phyloP scores from a whole-genome alignment of 306 rosid genomes.

The Prunus dulcis region DNA sequence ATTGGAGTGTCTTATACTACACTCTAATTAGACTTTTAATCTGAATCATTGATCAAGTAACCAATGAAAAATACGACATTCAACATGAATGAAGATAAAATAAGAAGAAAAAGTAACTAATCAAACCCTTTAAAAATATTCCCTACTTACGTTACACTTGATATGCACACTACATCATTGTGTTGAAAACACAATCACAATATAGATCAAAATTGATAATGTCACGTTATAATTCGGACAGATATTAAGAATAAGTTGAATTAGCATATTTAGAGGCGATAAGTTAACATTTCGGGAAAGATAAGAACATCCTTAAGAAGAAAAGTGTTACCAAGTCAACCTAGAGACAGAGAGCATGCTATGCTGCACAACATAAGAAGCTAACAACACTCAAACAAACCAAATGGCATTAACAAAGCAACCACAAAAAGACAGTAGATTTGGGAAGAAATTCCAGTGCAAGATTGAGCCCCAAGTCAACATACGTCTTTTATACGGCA shows the following conservation, averaged over 20 bases:
- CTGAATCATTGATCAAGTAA: no score
- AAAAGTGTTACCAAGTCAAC: background rate
- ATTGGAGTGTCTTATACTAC: background rate
- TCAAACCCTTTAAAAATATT: no score
- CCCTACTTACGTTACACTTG: no score
- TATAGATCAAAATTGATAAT: no score
- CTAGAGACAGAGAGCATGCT: background rate
- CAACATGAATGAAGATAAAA: no score
- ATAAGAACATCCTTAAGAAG: background rate
- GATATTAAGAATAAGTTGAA: background rate
- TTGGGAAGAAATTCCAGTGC: background rate
- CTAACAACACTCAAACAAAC: background rate
- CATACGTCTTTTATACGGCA: background rate
- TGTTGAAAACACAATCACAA: no score
- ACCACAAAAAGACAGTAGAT: background rate
- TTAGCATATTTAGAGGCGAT: background rate
- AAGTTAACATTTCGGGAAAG: background rate
- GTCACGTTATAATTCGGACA: no score
- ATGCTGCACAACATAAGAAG: background rate
- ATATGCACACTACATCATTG: no score
- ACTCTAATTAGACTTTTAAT: no score
- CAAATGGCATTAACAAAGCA: background rate
- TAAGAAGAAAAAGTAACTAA: no score
- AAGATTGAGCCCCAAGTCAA: background rate
- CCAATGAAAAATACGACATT: no score